Evolutionary conservation across 805 yeast species (phyloP), one percentile per base, ranked within the genome.

Genomic region (Zygosaccharomyces kombuchaensis): DNA sequence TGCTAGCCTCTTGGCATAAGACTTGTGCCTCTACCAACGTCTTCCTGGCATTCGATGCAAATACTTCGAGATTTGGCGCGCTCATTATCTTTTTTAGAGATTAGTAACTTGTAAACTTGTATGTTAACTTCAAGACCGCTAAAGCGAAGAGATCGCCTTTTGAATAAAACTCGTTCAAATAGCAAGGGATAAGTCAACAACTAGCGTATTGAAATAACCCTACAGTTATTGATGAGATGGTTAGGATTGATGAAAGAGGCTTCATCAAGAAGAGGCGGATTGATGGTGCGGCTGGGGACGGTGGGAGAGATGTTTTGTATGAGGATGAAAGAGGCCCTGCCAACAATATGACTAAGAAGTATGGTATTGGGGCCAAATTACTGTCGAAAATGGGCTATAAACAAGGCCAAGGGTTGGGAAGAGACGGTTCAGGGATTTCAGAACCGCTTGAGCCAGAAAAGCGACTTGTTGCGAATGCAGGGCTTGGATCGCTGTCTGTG

Each of bases 331-430:
- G 23, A 10, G 13, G 14, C 3, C 13, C 26, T 13, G 22, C 22
- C 7, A 26, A 22, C 13, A 29, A 40, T 10, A 34, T 56, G 38
- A 47, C 47, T 6, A 58, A 37, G 62, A 63, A 57, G 40, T 89
- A 90, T 59, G 98, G 98, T 6, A 78, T 88, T 31, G 98, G 98
- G 30, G 96, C 96, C 2, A 66, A 74, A 40, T 67, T 91, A 41
- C 63, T 91, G 68, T 72, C 79, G 49, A 76, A 80, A 51, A 90
- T 91, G 98, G 99, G 99, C 0, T 90, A 87, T 65, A 74, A 75
- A 6, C 77, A 76, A 34, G 98, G 99, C 0, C 71, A 76, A 56
- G 98, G 97, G 0, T 73, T 91, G n/a, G 99, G 99, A 2, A 69
- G 69, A 4, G 62, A 72, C 19, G 78, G 81, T 1, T 75, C 75